Evolutionary conservation across 176 grass and related monocot genomes (phyloP), one percentile per base, ranked within the genome.

Genomic region (Cenchrus americanus): DNA sequence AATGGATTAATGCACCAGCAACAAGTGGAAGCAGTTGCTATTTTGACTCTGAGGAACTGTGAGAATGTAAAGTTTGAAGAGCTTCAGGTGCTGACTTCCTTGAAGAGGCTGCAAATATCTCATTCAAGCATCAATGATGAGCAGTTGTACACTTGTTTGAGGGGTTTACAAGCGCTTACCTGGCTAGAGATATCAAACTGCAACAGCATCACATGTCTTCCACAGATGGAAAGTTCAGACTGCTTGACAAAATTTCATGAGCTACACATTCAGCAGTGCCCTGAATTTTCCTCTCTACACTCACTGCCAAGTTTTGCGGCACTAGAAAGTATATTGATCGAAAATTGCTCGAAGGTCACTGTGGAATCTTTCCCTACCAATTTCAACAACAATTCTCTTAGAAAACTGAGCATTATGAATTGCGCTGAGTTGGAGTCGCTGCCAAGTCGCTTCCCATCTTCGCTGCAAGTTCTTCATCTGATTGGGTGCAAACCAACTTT

Each of bases 361-460:
- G 7, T 64, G 6, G 72, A 26, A 85, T 93, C 91, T 74, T 87
- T 93, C 76, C 88, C 91, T 62, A 10, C 42, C 47, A 49, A 62
- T 63, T 90, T 93, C 49, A 85, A 53, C 6, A 82, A 79, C 49
- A 14, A 3, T 3, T 87, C 84, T 22, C 67, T 93, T 50, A 90
- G 44, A 50, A 85, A 84, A 78, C 32, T 93, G 77, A 85, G 62
- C 73, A 90, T 93, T 82, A 85, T 85, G 76, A 42, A 87, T 57
- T 93, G 88, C 10, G 3, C 15, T n/a, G 54, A 78, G 52, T 81
- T 93, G 52, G 77, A 81, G 42, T 90, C 60, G 0, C 43, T 93
- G 78, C 91, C 91, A 60, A 49, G 68, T 41, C 44, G 83, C 2
- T 61, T 92, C n/a, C 86, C 83, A n/a, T 82, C 90, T 77, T 92